Base-by-base conservation (phyloP, 192 early-diverging fungal species). In the Linnemannia exigua region DNA sequence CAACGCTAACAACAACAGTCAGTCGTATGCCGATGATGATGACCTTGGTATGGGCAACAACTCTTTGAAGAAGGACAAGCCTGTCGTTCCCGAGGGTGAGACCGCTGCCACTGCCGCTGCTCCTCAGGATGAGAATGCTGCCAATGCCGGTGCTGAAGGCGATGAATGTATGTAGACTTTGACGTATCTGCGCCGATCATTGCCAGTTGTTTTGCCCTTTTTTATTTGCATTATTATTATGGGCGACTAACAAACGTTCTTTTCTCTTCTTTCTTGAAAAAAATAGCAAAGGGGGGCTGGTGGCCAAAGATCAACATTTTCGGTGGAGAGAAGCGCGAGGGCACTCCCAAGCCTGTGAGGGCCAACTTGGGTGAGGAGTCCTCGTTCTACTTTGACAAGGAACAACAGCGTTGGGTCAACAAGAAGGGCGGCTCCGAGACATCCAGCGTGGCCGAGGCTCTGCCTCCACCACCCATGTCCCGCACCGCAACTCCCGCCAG, bases 291-390 rank as follows among this genome's bases (percentile, higher is more conserved):
- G 67, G 61, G 83, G 83, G 41, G 41, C 9, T 84, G 77, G 83
- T 86, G 83, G 83, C 73, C 77, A 9, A 86, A 86, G 77, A 76
- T 82, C 25, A 31, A 41, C 8, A 66, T 86, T 17, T 79, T 86
- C 72, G 83, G 77, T n/a, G 81, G 81, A 22, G 83, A 86, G 54
- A 86, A 86, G 69, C 76, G 81, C 25, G 80, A 72, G 66, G 67
- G 46, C 0, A 86, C 83, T 22, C 82, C 80, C 33, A 88, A 88
- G 68, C 89, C 92, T 5, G 88, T 91, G 66, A 94, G 95, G 81
- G 98, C 97, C 3, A 96, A 99, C 83, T 79, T 98, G 70, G 97
- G 97, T 14, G 94, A 97, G 76, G 93, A 95, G 67, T 96, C 88
- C 46, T 88, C 93, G 5, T 96, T 97, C 84, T 95, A 94, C 79